Percentiles rank a stretch among this genome's conserved stretches.
phyloP scores from a whole-genome alignment of 2,329 filamentous ascomycete genomes.

The Colletotrichum siamense region DNA sequence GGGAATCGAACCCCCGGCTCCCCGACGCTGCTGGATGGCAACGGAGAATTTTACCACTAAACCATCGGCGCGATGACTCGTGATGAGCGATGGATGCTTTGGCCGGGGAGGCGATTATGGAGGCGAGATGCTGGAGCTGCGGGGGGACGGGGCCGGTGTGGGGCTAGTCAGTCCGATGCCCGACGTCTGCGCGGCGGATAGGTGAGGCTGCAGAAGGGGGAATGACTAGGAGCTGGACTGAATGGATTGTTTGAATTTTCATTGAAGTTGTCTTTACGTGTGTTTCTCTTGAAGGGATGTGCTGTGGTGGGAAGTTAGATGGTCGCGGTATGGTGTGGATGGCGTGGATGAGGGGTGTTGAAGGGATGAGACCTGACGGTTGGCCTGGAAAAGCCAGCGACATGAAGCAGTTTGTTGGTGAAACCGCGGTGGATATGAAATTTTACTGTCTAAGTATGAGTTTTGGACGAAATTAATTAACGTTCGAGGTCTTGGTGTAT shows the following conservation, averaged over 20 bases:
- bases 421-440: not conserved
- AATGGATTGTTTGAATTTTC: accelerated
- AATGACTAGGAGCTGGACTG: not conserved
- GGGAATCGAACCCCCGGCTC: conserved; percentile 22
- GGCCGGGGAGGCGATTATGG: accelerated
- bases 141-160: not conserved
- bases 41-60: conserved; percentile 23
- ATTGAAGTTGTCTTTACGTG: accelerated
- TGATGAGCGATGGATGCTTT: accelerated
- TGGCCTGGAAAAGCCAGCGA: not conserved
- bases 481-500: not conserved
- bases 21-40: conserved; percentile 18
- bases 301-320: not conserved
- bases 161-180: not conserved
- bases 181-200: not conserved
- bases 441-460: not conserved
- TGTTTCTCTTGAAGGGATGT: not conserved
- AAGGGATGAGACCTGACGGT: not conserved
- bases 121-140: not conserved
- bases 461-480: accelerated
- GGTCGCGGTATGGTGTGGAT: not conserved
- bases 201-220: not conserved
- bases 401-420: not conserved
- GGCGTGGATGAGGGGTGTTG: not conserved
- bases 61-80: conserved; percentile 13